phyloP scores from a whole-genome alignment of 306 rosid species.

The Cicer yamashitae region DNA sequence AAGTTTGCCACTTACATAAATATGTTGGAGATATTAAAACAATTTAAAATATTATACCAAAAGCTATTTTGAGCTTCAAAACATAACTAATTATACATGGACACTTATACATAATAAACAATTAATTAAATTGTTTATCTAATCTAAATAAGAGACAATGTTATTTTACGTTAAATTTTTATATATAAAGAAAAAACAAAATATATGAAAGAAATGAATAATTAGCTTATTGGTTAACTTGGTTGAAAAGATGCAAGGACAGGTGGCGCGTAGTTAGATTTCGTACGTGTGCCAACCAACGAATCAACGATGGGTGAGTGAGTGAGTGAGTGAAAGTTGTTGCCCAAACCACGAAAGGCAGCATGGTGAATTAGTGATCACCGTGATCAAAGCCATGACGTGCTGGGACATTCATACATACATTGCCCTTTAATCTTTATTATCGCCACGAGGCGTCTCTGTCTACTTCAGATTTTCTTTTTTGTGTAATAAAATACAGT shows the following conservation, averaged over 20 bases:
- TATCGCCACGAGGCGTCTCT: slow-evolving; percentile 37
- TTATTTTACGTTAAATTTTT: too few species aligned
- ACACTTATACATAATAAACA: too few species aligned
- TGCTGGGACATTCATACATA: neutral
- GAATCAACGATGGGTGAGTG: slow-evolving; percentile 5
- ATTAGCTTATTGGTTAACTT: neutral
- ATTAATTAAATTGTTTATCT: too few species aligned
- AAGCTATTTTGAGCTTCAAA: too few species aligned
- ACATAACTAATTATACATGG: too few species aligned
- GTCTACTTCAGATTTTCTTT: slow-evolving; percentile 9
- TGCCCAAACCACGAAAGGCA: slow-evolving; percentile 42
- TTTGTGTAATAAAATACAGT: neutral
- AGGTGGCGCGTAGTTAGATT: slow-evolving; percentile 32
- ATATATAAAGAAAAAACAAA: too few species aligned
- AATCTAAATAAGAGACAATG: too few species aligned
- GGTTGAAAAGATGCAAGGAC: neutral
- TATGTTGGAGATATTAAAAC: too few species aligned
- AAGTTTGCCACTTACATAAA: too few species aligned
- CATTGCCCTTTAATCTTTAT: neutral
- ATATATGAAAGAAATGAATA: too few species aligned
- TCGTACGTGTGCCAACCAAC: neutral
- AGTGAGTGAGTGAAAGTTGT: slow-evolving; percentile 22
- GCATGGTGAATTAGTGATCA: neutral
- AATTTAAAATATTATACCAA: too few species aligned
- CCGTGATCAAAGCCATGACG: slow-evolving; percentile 50